Percentiles rank a stretch among this genome's conserved stretches.
phyloP scores from a whole-genome alignment of 129 eudicot genomes.

The Centaurea solstitialis region DNA sequence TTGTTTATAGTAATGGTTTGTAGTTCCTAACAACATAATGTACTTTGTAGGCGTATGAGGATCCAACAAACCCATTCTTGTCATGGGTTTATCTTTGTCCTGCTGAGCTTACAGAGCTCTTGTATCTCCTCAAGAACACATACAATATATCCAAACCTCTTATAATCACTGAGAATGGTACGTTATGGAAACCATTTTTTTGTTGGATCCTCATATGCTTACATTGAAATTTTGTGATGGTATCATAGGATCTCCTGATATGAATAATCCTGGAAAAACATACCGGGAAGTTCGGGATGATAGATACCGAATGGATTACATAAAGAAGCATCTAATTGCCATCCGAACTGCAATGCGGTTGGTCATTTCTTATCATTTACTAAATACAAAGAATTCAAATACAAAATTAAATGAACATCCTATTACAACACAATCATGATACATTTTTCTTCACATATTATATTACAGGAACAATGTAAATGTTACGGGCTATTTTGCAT shows the following conservation, averaged over 20 bases:
- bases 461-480: slow-evolving; percentile 25
- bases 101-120: slow-evolving; percentile 19
- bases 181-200: not conserved
- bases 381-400: too few species aligned
- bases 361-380: not conserved
- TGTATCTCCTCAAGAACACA: not conserved
- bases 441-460: not conserved
- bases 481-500: slow-evolving; percentile 47
- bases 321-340: slow-evolving; percentile 19
- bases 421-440: not conserved
- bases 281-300: slow-evolving; percentile 25
- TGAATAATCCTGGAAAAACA: not conserved
- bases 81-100: slow-evolving; percentile 40
- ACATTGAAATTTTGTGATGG: not conserved
- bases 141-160: not conserved
- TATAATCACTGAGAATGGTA: slow-evolving; percentile 37
- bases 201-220: not conserved
- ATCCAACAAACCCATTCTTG: not conserved
- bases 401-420: not conserved
- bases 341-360: slow-evolving; percentile 16
- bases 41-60: slow-evolving; percentile 14
- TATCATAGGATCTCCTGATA: slow-evolving; percentile 15
- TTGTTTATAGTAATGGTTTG: not conserved
- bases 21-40: too few species aligned
- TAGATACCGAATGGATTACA: slow-evolving; percentile 16